phyloP scores from a whole-genome alignment of 2,329 filamentous ascomycete genomes.

The Drechslerella stenobrocha region DNA sequence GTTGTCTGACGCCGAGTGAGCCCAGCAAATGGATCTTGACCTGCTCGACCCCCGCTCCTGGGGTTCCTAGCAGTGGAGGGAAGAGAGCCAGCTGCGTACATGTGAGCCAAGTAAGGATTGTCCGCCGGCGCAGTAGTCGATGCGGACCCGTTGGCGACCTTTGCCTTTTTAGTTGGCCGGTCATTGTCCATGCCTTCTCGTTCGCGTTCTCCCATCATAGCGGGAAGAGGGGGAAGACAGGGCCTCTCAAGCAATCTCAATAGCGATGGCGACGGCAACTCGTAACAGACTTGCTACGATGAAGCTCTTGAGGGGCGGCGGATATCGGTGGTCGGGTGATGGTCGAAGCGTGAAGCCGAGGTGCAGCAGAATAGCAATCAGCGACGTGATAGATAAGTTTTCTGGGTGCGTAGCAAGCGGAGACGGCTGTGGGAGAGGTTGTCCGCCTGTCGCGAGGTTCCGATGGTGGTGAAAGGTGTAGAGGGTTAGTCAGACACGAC shows the following conservation, averaged over 20 bases:
- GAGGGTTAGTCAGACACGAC: constrained; percentile 1
- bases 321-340: too few species aligned
- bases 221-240: constrained; percentile 5
- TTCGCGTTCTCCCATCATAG: constrained; percentile 35
- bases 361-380: neutral
- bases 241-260: neutral
- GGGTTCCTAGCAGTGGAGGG: constrained; percentile 56
- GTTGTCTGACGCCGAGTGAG: constrained; percentile 80
- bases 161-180: constrained; percentile 48
- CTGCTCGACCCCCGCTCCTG: constrained; percentile 55
- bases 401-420: neutral
- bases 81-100: constrained; percentile 63
- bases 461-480: neutral
- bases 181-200: constrained; percentile 34
- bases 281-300: neutral
- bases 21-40: constrained; percentile 53
- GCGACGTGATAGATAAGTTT: neutral
- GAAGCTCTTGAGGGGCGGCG: neutral
- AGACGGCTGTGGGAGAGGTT: neutral
- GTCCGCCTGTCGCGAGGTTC: neutral
- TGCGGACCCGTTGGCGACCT: constrained; percentile 57
- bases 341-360: neutral
- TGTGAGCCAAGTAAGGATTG: constrained; percentile 92
- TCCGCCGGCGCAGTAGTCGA: constrained; percentile 59
- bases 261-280: neutral